phyloP scores from a whole-genome alignment of 176 grass and related monocot species.

The Triticum aestivum region DNA sequence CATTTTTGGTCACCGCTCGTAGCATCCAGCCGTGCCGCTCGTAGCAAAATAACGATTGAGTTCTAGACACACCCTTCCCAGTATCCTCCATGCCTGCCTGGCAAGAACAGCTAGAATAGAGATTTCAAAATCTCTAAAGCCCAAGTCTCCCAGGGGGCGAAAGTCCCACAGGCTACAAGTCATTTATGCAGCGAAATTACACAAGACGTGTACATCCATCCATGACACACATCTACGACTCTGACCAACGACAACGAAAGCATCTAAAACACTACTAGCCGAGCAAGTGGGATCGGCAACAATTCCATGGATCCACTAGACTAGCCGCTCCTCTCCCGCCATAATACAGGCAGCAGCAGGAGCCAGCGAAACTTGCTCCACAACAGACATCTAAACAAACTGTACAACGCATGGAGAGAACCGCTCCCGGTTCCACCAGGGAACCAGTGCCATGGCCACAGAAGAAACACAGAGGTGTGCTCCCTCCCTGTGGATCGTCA shows the following conservation, averaged over 20 bases:
- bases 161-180: too few relatives aligned
- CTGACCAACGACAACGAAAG: neutral
- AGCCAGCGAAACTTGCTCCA: slow-evolving; percentile 37
- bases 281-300: slow-evolving; percentile 39
- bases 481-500: neutral
- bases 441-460: neutral
- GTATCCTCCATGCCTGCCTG: too few relatives aligned
- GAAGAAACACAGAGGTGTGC: neutral
- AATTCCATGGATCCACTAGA: slow-evolving; percentile 22
- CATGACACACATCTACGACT: neutral
- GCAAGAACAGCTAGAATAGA: too few relatives aligned
- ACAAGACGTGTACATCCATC: slow-evolving; percentile 7
- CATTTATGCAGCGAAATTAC: neutral
- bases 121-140: too few relatives aligned
- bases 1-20: too few relatives aligned
- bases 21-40: too few relatives aligned
- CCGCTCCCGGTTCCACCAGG: neutral
- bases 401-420: slow-evolving; percentile 3
- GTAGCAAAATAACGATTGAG: too few relatives aligned
- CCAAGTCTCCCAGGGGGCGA: too few relatives aligned
- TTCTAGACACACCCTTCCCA: too few relatives aligned
- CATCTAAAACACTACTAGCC: slow-evolving; percentile 9
- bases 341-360: slow-evolving; percentile 19
- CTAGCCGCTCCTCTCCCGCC: slow-evolving; percentile 16
- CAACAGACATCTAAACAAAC: slow-evolving; percentile 17